A percentile compares a stretch with the other conserved stretches of the same genome.
phyloP scores from a whole-genome alignment of 441 rosid species.

The Adansonia grandidieri region DNA sequence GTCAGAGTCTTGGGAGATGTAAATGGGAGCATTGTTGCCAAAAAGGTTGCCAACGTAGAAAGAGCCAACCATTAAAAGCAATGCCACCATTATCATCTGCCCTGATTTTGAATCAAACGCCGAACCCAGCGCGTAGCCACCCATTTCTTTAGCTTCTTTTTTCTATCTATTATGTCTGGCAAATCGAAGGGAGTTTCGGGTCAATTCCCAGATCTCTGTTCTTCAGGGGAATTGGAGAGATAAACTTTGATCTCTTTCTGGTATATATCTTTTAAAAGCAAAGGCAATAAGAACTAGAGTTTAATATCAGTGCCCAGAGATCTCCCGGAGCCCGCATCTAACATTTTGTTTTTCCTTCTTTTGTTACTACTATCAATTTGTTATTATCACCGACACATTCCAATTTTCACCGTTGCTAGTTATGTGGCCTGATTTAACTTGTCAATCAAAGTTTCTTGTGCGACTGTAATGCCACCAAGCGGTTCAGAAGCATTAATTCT shows the following conservation, averaged over 20 bases:
- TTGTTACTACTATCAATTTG: no score
- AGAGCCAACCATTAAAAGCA: constrained; percentile 63
- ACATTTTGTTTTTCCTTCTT: no score
- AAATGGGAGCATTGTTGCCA: constrained; percentile 57
- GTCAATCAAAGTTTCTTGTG: no score
- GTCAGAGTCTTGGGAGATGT: constrained; percentile 40
- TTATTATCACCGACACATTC: no score
- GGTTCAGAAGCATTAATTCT: no score
- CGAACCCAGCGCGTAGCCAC: constrained; percentile 52
- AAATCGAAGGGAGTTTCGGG: no score
- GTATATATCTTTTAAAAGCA: background rate
- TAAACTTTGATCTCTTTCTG: background rate
- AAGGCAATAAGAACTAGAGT: background rate
- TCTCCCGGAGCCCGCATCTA: no score
- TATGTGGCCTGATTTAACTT: no score
- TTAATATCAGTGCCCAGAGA: background rate
- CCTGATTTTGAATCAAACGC: constrained; percentile 75
- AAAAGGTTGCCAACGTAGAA: constrained; percentile 79
- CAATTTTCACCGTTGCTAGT: no score
- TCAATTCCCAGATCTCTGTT: background rate
- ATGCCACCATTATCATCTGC: constrained; percentile 62
- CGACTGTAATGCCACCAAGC: no score
- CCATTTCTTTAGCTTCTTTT: constrained; percentile 35
- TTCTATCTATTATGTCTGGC: background rate
- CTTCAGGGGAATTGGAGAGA: background rate